Base-by-base conservation (phyloP, 768 basidiomycete genomes). In the Ramaria sp. region DNA sequence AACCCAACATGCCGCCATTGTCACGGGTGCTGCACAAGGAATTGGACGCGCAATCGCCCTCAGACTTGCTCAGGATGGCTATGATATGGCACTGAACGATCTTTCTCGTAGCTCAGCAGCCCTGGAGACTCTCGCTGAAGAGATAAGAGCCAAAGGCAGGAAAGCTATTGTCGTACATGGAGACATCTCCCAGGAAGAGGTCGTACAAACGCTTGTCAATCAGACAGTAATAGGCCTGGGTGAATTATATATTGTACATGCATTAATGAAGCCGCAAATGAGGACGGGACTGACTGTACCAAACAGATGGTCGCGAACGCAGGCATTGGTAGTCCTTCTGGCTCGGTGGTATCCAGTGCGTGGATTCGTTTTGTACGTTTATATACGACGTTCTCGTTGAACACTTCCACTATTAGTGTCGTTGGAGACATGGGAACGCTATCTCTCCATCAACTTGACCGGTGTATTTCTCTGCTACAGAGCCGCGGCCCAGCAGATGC, bases 371-470 rank as follows among this genome's bases (percentile, higher is more conserved):
- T 12, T 31, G 17, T 31, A 15, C 13, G 20, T 31, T 38, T n/a
- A n/a, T n/a, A 15, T 27, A 12, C 30, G 15, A 11, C 34, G 7
- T 38, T 27, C 11, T 33, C n/a, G 31, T 20, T 52, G 24, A 52
- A 22, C 17, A n/a, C 3, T 34, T 38, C 37, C 15, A 5, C 12
- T 39, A 1, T 11, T 33, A 27, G 78, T 70, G 4, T 63, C 65
- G 3, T 47, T 69, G 1, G 67, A 73, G 9, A 66, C 73, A 4
- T 72, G 70, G 58, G 67, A 72, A 34, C 54, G 59, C 4, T 41
- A 70, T 2, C 66, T 71, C 22, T 37, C 63, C 6, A 69, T 84
- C 61, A 85, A 86, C 62, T 71, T 75, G 59, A 75, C 78, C 53
- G 82, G 82, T 38, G 50, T 64, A 3, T 71, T 75, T 57, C 62